These are phyloP conservation scores for Laguncularia racemosa DNA, from an alignment of 345 rosid genomes.

Conservation along the genomic window DNA sequence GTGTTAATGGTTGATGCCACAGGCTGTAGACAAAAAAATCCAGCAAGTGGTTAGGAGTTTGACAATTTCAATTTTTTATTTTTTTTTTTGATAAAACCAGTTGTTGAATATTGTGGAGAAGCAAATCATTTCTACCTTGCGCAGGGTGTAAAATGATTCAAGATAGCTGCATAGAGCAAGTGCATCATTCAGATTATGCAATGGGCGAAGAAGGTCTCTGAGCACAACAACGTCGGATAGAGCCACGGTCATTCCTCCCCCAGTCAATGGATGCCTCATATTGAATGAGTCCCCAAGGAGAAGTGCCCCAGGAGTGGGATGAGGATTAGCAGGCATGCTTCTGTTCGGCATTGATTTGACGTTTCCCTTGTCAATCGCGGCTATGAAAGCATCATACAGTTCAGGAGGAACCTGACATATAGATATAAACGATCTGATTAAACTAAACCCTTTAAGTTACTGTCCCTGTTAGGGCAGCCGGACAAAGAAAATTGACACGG, in stretches of 20 bases:
- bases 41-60: neutral
- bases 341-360: constrained; percentile 37
- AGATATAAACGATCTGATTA: too few species aligned
- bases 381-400: constrained; percentile 23
- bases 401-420: constrained; percentile 34
- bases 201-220: constrained; percentile 36
- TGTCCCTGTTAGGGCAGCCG: too few species aligned
- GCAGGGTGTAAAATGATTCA: constrained; percentile 36
- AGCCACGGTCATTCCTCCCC: constrained; percentile 63
- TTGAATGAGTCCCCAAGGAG: constrained; percentile 47
- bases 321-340: constrained; percentile 43
- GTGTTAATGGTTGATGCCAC: constrained; percentile 31
- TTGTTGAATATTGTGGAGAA: too few species aligned
- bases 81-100: neutral
- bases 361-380: constrained; percentile 36
- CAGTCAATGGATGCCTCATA: constrained; percentile 48
- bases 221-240: constrained; percentile 40
- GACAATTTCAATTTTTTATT: neutral
- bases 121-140: constrained; percentile 25
- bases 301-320: constrained; percentile 48
- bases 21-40: constrained; percentile 12
- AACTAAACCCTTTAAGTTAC: neutral
- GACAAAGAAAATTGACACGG: too few species aligned
- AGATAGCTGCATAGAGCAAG: constrained; percentile 30
- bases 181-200: constrained; percentile 30